Evolutionary conservation across 257 asterid genomes (phyloP).

Genomic region (Ocimum tenuiflorum): DNA sequence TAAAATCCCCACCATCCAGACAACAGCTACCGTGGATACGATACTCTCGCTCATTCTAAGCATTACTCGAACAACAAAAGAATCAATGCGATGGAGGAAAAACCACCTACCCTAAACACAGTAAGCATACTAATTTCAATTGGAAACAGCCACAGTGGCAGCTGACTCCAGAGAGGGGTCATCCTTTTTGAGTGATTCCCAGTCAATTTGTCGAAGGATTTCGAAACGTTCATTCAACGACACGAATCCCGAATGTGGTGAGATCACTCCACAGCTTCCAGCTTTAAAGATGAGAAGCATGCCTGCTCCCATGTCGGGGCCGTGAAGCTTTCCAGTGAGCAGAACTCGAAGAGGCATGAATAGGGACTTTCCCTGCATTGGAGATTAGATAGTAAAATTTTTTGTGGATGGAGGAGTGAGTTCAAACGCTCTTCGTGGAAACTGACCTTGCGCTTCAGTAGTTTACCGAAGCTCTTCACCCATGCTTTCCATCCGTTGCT

Average conservation of each 20-base stretch:
- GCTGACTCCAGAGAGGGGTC: slow-evolving; percentile 36
- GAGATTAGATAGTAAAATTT: neutral
- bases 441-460: slow-evolving; percentile 82
- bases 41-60: neutral
- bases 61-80: neutral
- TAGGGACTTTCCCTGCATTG: slow-evolving; percentile 76
- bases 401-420: neutral
- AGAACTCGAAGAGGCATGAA: slow-evolving; percentile 89
- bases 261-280: slow-evolving; percentile 41
- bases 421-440: neutral
- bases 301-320: slow-evolving; percentile 83
- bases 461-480: slow-evolving; percentile 85
- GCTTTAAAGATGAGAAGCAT: slow-evolving; percentile 65
- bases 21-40: too few species aligned
- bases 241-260: slow-evolving; percentile 47
- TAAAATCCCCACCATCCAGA: neutral
- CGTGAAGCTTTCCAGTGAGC: slow-evolving; percentile 88
- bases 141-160: slow-evolving; percentile 20
- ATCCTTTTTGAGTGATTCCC: slow-evolving; percentile 53
- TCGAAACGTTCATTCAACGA: slow-evolving; percentile 57
- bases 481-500: slow-evolving; percentile 74
- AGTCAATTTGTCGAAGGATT: slow-evolving; percentile 51
- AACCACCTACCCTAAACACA: neutral
- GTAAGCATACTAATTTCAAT: neutral
- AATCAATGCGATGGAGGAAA: neutral